Base-by-base conservation (phyloP, 352 stramenopile genomes). In the Phytophthora foliorum region DNA sequence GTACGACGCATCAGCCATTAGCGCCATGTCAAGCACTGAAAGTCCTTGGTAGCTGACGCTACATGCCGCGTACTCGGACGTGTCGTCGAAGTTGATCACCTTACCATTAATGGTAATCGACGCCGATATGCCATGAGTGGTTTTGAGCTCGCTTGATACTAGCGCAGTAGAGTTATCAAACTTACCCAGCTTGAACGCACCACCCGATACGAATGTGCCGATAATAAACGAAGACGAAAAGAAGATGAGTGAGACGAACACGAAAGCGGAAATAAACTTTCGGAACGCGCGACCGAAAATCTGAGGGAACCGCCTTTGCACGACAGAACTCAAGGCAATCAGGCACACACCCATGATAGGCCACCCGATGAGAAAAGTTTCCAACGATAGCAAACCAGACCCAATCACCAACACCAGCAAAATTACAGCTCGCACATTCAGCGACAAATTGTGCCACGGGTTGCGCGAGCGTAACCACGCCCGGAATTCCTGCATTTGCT, bases 181-280 rank as follows among this genome's bases (percentile, higher is more conserved):
- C 16, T 73, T 27, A 1, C 75, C 80, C 4, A 94, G 68, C 61
- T 81, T 70, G 56, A 94, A 93, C 1, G 72, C 77, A 9, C 82
- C 86, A 44, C 69, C 84, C 14, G 86, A 83, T 29, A 77, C 62
- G 38, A 94, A 92, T 5, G 85, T 92, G 11, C 86, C 86, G 53
- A 94, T 90, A 38, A 93, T 72, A 49, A 89, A 83, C 31, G 85
- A 87, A 16, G 85, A 91, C 25, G 85, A 92, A 70, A 94, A 94
- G 69, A 94, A 94, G 31, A 94, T 69, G 44, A 94, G 73, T 61
- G 86, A 94, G 49, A 94, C 72, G 19, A 91, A 24, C 42, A 93
- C 83, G 53, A 94, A 94, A 36, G 73, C 56, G 4, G 73, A 81
- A 77, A 94, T 86, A 41, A 94, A 94, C 56, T 92, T 77, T 17